Base-by-base conservation (phyloP, 306 rosid species). In the Dalbergia oliveri region DNA sequence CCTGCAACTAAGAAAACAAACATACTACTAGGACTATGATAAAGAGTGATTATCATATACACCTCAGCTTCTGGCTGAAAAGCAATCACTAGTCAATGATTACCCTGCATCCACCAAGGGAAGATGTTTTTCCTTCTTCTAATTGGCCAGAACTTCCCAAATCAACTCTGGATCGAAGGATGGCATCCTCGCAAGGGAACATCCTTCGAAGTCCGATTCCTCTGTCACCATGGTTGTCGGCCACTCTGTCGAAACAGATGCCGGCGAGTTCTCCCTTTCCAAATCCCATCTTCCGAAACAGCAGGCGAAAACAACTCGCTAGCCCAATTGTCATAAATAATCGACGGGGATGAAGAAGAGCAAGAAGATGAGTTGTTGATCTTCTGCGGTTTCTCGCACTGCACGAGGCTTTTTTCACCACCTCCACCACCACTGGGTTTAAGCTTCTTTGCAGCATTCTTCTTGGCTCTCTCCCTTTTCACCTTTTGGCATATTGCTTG, bases 121-220 rank as follows among this genome's bases (percentile, higher is more conserved):
- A 64, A 50, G 50, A 45, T 7, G 11, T 10, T 26, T 26, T 26
- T 26, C 3, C 9, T 11, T 33, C 10, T 62, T 73, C 88, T 88
- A 93, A 83, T 79, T 87, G 18, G 98, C 92, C 8, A 96, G 94
- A 83, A 93, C 93, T 78, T 91, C 90, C 99, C 99, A 96, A 44
- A 96, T 91, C 86, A 91, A 90, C 34, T 96, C 99, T 0, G 97
- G 94, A 23, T 96, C 99, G 53, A 77, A 93, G 9, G 99, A 96
- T 15, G 99, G 99, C 81, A 96, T 82, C 81, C 89, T 87, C 10
- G 92, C 98, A 35, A 96, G 82, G 5, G 91, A 87, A 60, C 91
- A 90, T 8, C 79, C 92, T 41, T 86, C 93, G 4, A 86, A 82
- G 31, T 87, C 97, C 3, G 85, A 66, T 13, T 81, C 90, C 73